Percentiles rank a stretch among this genome's conserved stretches.
Evolutionary conservation across 805 yeast genomes (phyloP).

Genomic region (Metschnikowia aberdeeniae): DNA sequence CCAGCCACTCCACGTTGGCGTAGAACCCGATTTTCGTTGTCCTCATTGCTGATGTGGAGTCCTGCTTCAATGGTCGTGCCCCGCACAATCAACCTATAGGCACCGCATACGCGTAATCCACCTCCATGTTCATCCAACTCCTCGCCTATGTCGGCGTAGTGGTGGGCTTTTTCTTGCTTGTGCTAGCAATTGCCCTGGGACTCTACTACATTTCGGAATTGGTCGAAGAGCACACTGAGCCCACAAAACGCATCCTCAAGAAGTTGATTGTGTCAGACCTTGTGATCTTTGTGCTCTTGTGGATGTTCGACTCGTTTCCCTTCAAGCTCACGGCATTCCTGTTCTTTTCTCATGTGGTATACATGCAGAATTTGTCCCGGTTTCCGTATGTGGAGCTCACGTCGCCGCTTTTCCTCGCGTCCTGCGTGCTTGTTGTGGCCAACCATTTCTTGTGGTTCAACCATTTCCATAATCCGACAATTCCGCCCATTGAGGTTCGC

Average conservation of each 20-base stretch:
- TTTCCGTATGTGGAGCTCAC: constrained; percentile 82
- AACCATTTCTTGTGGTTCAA: constrained; percentile 91
- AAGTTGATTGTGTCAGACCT: constrained; percentile 63
- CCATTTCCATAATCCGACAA: constrained; percentile 66
- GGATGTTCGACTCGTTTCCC: constrained; percentile 78
- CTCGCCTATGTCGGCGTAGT: constrained; percentile 37
- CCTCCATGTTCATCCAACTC: constrained; percentile 35
- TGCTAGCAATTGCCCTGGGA: constrained; percentile 75
- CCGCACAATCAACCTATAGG: not conserved
- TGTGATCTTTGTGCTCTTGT: constrained; percentile 48
- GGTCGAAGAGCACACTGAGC: constrained; percentile 89
- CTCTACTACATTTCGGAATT: constrained; percentile 85
- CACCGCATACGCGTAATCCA: not conserved
- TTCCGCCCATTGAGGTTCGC: constrained; percentile 65
- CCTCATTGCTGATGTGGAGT: no score
- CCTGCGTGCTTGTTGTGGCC: constrained; percentile 67
- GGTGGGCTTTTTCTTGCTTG: constrained; percentile 39
- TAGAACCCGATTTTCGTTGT: no score
- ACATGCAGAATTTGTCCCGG: constrained; percentile 68
- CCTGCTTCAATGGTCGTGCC: not conserved
- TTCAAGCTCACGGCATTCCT: constrained; percentile 62
- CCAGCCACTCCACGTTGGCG: no score
- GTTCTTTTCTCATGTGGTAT: constrained; percentile 64
- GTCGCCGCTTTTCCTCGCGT: constrained; percentile 63
- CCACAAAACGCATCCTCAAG: constrained; percentile 67